phyloP scores from a whole-genome alignment of 208 protist genomes.

The Leishmania aethiopica region DNA sequence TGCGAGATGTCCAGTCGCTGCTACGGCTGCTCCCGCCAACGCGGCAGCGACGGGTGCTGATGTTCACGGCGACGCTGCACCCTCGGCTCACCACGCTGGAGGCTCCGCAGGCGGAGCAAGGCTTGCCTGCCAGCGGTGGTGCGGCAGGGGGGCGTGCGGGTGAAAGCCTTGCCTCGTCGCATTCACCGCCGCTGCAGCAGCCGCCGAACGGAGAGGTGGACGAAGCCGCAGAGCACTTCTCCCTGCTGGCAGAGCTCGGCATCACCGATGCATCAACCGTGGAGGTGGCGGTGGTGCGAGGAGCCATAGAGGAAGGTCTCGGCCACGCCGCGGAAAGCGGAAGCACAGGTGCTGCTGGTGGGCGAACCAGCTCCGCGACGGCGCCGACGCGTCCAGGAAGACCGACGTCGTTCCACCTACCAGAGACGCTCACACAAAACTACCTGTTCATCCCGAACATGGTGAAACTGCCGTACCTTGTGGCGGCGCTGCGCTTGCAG shows the following conservation, averaged over 20 bases:
- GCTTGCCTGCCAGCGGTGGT: neutral
- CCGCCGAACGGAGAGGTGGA: slow-evolving; percentile 1
- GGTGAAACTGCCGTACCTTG: slow-evolving; percentile 85
- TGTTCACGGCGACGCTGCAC: slow-evolving; percentile 85
- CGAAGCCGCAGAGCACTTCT: neutral
- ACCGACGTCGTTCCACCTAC: slow-evolving; percentile 25
- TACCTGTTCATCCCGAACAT: slow-evolving; percentile 86
- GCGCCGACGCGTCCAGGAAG: neutral
- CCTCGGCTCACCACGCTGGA: slow-evolving; percentile 44
- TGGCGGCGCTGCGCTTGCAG: slow-evolving; percentile 57
- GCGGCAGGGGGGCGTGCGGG: neutral
- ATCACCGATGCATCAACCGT: slow-evolving; percentile 32
- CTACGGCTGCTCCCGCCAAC: slow-evolving; percentile 42
- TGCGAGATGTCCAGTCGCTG: slow-evolving; percentile 48
- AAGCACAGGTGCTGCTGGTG: neutral
- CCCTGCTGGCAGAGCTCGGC: slow-evolving; percentile 45
- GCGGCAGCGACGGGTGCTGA: slow-evolving; percentile 47
- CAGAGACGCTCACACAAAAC: slow-evolving; percentile 49
- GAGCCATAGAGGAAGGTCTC: slow-evolving; percentile 8
- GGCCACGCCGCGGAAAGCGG: neutral
- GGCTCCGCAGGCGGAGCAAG: neutral
- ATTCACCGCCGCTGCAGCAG: neutral
- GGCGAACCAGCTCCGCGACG: neutral
- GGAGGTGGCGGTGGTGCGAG: slow-evolving; percentile 31
- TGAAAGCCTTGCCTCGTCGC: neutral